Evolutionary conservation across 352 stramenopile genomes (phyloP).

Genomic region (Phytopythium boreale): DNA sequence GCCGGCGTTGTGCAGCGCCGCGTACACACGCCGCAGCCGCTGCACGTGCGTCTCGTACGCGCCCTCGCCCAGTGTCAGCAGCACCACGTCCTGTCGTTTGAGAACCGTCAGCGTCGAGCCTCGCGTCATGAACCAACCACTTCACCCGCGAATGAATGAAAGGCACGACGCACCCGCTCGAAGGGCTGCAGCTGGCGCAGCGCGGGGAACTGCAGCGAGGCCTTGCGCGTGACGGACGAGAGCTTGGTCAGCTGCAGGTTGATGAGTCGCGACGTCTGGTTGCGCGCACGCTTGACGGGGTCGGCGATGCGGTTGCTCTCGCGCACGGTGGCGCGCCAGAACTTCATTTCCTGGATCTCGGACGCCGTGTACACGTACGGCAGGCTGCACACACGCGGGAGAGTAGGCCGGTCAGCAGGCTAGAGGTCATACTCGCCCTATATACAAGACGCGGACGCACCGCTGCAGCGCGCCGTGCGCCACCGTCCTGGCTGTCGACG

Average conservation of each 20-base stretch:
- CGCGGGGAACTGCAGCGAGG: slow-evolving; percentile 72
- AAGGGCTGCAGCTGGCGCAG: slow-evolving; percentile 79
- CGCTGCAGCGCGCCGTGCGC: slow-evolving; percentile 68
- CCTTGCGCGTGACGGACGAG: slow-evolving; percentile 64
- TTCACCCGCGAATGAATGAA: too few species aligned
- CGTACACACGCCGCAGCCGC: slow-evolving; percentile 73
- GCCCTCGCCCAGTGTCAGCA: slow-evolving; percentile 72
- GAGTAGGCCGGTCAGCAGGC: too few species aligned
- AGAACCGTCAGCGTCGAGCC: neutral
- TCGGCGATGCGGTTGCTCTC: slow-evolving; percentile 81
- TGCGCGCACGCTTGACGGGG: slow-evolving; percentile 78
- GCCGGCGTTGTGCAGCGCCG: slow-evolving; percentile 67
- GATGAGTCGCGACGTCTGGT: slow-evolving; percentile 79
- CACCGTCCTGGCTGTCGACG: slow-evolving; percentile 21
- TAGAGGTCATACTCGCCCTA: too few species aligned
- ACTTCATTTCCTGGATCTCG: slow-evolving; percentile 88
- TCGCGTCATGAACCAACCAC: neutral
- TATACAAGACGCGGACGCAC: slow-evolving; percentile 16
- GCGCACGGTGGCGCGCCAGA: slow-evolving; percentile 65
- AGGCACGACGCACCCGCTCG: slow-evolving; percentile 47
- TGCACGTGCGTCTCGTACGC: slow-evolving; percentile 77
- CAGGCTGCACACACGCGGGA: slow-evolving; percentile 28
- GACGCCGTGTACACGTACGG: slow-evolving; percentile 77
- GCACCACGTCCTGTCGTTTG: slow-evolving; percentile 58
- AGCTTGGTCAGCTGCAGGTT: slow-evolving; percentile 77